Evolutionary conservation across 164 flowering plant genomes (phyloP).

Genomic region (Annona squamosa): DNA sequence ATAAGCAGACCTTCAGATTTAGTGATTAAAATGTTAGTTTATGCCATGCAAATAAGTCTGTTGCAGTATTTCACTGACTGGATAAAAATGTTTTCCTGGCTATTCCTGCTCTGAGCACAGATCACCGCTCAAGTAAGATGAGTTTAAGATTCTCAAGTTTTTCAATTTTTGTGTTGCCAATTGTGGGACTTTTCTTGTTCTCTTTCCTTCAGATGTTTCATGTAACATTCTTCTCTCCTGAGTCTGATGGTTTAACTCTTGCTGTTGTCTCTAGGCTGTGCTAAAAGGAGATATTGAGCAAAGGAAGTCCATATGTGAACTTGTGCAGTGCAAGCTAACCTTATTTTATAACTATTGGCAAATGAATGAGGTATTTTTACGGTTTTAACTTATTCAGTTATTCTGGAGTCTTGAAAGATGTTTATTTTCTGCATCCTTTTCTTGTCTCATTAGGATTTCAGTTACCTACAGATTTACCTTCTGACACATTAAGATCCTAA

Average conservation of each 20-base stretch:
- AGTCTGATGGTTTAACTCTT: background rate
- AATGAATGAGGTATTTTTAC: slow-evolving; percentile 66
- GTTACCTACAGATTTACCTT: background rate
- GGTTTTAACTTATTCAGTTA: too few relatives aligned
- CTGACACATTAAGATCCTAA: too few relatives aligned
- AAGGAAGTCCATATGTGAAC: slow-evolving; percentile 33
- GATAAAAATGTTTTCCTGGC: too few relatives aligned
- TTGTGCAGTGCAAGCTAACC: slow-evolving; percentile 79
- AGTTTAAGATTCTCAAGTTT: background rate
- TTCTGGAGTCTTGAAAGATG: background rate
- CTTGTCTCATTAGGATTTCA: background rate
- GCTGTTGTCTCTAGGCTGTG: slow-evolving; percentile 34
- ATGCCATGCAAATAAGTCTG: too few relatives aligned
- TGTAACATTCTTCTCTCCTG: background rate
- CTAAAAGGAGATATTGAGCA: slow-evolving; percentile 30
- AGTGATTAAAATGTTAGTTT: too few relatives aligned
- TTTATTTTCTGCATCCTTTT: too few relatives aligned
- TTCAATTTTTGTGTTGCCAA: background rate
- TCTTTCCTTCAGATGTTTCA: background rate
- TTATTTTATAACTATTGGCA: slow-evolving; percentile 84
- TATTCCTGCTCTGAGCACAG: too few relatives aligned
- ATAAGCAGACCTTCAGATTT: too few relatives aligned
- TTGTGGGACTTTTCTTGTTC: background rate
- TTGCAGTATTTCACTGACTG: too few relatives aligned
- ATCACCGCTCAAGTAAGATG: too few relatives aligned